Evolutionary conservation across 495 filamentous ascomycete genomes (phyloP), one percentile per base, ranked within the genome.

Genomic region (Aspergillus hancockii): DNA sequence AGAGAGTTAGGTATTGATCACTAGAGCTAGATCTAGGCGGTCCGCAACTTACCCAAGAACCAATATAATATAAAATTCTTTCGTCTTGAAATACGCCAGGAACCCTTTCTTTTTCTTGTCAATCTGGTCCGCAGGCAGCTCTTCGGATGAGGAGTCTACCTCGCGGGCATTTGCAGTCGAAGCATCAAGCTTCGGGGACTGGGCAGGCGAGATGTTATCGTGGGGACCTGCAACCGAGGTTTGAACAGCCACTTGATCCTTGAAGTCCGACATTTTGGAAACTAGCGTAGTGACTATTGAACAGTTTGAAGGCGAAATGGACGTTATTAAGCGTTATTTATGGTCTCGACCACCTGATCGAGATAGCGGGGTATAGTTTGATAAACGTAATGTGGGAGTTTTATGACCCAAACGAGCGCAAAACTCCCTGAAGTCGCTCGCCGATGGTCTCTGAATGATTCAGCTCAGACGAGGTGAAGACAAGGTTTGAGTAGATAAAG

Each of bases 51-150:
- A 89, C 79, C 93, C 94, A 57, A 98, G 76, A 21, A 83, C 19
- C 64, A 98, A 75, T 41, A 93, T 83, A 59, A 90, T 76, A 76
- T 90, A 98, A 73, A 98, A 98, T 64, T 97, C 89, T 61, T 79
- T 81, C 21, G 94, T 97, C 61, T 75, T 81, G 50, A 98, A 78
- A 72, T 91, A 97, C 3, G 89, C 84, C 72, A 93, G 92, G 75
- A 84, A 87, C 43, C 81, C 81, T 64, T 82, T 77, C 69, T 87
- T 74, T 49, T 70, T 40, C 45, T 67, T 52, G 23, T 78, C 70
- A 16, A 76, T 43, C 60, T 68, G 67, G 40, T 79, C 78, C 3
- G 71, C 75, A n/a, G 64, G 61, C 43, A 54, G 59, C 30, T 67
- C 61, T 49, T 65, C 64, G 18, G 61, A 62, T 16, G 18, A 56